phyloP scores from a whole-genome alignment of 139 green algal species.

The Zygnema cylindricum region DNA sequence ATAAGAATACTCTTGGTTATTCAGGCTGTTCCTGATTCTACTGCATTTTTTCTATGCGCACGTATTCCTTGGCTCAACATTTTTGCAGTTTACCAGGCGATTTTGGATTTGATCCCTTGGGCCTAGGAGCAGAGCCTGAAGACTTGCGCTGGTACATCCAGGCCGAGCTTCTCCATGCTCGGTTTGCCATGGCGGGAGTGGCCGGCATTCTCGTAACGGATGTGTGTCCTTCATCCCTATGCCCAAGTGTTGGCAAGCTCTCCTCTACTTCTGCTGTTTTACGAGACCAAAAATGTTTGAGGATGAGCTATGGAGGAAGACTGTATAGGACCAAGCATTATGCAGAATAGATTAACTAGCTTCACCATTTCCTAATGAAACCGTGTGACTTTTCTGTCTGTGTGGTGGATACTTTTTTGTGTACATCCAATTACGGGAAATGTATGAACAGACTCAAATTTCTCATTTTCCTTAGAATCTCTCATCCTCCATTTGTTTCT shows the following conservation, averaged over 20 bases:
- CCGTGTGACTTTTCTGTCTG: no score
- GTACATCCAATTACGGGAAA: no score
- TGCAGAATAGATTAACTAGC: no score
- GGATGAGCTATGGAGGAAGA: no score
- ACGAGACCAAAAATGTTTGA: no score
- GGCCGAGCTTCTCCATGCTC: slow-evolving; percentile 66
- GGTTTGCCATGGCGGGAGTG: slow-evolving; percentile 67
- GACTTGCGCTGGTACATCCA: slow-evolving; percentile 79
- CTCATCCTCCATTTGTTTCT: no score
- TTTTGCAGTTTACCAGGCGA: slow-evolving; percentile 68
- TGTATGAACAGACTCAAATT: no score
- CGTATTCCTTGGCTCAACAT: slow-evolving; percentile 62
- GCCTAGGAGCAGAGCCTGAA: slow-evolving; percentile 75
- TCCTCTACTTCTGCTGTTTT: no score
- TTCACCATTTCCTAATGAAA: no score
- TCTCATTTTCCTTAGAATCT: background rate
- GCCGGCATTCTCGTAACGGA: slow-evolving; percentile 61
- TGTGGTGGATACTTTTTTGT: no score
- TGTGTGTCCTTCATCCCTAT: slow-evolving; percentile 31
- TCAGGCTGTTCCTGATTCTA: background rate
- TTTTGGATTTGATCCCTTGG: slow-evolving; percentile 78
- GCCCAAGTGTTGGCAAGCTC: no score
- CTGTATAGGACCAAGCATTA: no score
- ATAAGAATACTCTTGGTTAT: background rate
- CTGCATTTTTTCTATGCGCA: slow-evolving; percentile 25